Evolutionary conservation across 257 asterid genomes (phyloP).

Genomic region (Striga asiatica): DNA sequence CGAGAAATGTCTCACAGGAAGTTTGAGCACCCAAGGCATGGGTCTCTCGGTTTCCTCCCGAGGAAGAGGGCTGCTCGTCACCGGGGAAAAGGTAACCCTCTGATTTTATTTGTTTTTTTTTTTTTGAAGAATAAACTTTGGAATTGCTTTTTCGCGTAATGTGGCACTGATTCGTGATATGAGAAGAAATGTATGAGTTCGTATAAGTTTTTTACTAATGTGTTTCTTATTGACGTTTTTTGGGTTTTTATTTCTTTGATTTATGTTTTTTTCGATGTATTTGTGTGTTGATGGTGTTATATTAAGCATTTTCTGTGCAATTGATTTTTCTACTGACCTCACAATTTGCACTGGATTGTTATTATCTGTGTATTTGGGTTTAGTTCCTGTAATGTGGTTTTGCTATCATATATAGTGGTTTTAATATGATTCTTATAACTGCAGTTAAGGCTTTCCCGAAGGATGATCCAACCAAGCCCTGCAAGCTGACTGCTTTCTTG

Average conservation of each 20-base stretch:
- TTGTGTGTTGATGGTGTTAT: too few species aligned
- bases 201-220: not conserved
- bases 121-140: not conserved
- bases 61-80: conserved; percentile 53
- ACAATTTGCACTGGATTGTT: too few species aligned
- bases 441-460: conserved; percentile 63
- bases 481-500: conserved; percentile 44
- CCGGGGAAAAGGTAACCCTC: conserved; percentile 44
- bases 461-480: conserved; percentile 47
- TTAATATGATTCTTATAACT: conserved; percentile 3
- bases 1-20: conserved; percentile 54
- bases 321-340: too few species aligned
- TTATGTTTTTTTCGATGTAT: too few species aligned
- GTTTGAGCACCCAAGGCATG: too few species aligned
- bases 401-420: not conserved
- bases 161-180: not conserved
- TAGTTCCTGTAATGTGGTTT: not conserved
- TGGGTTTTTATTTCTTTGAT: too few species aligned
- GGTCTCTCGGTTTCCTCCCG: too few species aligned
- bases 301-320: too few species aligned
- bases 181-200: not conserved
- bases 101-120: not conserved
- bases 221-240: not conserved
- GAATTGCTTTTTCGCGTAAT: not conserved
- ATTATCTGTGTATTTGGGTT: too few species aligned